Evolutionary conservation across 495 filamentous ascomycete genomes (phyloP).

Genomic region (Rhizodiscina lignyota): DNA sequence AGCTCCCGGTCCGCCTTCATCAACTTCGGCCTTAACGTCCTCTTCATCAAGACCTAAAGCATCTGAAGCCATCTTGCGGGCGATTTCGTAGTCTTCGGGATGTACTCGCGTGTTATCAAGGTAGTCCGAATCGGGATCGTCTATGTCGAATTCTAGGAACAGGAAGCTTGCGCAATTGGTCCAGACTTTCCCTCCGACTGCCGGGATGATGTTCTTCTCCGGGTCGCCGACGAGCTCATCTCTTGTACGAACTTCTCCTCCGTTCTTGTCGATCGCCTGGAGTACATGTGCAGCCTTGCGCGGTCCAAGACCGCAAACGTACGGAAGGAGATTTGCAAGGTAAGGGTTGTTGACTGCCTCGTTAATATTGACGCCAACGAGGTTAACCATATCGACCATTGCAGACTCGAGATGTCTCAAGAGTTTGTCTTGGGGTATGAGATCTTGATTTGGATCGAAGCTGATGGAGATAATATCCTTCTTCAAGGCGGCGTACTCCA

Average conservation of each 20-base stretch:
- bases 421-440: constrained; percentile 73
- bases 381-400: constrained; percentile 95
- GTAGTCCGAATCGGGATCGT: constrained; percentile 67
- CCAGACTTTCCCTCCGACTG: constrained; percentile 81
- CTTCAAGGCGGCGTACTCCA: constrained; percentile 85
- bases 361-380: constrained; percentile 87
- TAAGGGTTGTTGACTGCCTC: constrained; percentile 66
- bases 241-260: constrained; percentile 63
- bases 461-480: constrained; percentile 71
- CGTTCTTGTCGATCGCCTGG: constrained; percentile 79
- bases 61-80: constrained; percentile 95
- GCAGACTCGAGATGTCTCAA: constrained; percentile 75
- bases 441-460: constrained; percentile 78
- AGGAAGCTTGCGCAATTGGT: constrained; percentile 94
- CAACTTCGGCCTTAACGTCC: constrained; percentile 84
- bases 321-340: constrained; percentile 75
- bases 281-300: constrained; percentile 76
- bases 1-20: constrained; percentile 72
- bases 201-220: constrained; percentile 54
- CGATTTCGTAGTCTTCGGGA: constrained; percentile 94
- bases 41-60: constrained; percentile 92
- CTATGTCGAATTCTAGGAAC: constrained; percentile 67
- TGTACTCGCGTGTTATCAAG: constrained; percentile 93
- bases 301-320: constrained; percentile 82
- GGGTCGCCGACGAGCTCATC: constrained; percentile 76